Evolutionary conservation across 768 basidiomycete genomes (phyloP).

Genomic region (Kwoniella sp.): DNA sequence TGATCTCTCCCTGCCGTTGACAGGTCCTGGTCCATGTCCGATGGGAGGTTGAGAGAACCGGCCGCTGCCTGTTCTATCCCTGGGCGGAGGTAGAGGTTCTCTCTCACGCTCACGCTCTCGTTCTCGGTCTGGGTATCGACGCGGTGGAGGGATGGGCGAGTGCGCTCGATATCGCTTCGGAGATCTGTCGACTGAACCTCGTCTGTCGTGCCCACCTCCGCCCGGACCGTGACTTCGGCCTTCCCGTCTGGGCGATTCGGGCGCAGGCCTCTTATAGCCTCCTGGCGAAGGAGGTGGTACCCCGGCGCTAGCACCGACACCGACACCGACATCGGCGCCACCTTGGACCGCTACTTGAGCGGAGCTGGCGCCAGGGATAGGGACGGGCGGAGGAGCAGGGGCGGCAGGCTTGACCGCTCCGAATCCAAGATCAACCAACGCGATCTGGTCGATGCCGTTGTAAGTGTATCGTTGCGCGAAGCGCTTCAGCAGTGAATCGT

Average conservation of each 20-base stretch:
- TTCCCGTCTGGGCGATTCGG: constrained; percentile 12
- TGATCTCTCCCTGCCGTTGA: constrained; percentile 3
- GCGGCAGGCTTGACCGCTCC: constrained; percentile 50
- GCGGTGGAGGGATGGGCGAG: constrained; percentile 35
- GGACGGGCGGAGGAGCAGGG: constrained; percentile 18
- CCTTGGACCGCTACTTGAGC: neutral
- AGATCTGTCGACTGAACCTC: constrained; percentile 26
- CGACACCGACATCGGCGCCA: too few relatives aligned
- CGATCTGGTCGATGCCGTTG: constrained; percentile 82
- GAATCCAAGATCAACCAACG: constrained; percentile 83
- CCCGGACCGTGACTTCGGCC: neutral
- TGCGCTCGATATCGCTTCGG: constrained; percentile 37
- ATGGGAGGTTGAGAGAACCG: constrained; percentile 8
- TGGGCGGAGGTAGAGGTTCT: neutral
- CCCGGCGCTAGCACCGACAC: neutral
- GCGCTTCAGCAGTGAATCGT: constrained; percentile 81
- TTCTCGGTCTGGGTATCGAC: constrained; percentile 21
- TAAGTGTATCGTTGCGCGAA: constrained; percentile 83
- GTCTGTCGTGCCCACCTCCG: constrained; percentile 6
- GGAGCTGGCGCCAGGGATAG: constrained; percentile 12
- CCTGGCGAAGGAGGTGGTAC: constrained; percentile 19
- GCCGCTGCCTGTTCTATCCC: constrained; percentile 9
- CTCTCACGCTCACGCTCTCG: constrained; percentile 14
- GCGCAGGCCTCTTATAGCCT: constrained; percentile 18
- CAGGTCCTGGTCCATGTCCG: neutral